Evolutionary conservation across 169 alveolate species (phyloP).

Genomic region (Cyclospora cayetanensis): DNA sequence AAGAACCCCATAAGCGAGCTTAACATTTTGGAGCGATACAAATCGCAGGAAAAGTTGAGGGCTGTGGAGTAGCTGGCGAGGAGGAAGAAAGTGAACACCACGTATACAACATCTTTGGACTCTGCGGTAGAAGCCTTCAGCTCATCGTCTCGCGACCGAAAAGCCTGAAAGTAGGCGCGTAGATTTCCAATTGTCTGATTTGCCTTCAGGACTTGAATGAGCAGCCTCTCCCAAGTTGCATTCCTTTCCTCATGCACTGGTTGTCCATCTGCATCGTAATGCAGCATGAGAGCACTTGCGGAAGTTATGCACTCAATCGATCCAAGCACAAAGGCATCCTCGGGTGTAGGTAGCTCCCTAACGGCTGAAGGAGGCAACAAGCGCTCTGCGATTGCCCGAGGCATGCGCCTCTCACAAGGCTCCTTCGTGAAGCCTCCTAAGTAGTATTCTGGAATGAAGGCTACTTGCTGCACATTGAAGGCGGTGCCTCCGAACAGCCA

Average conservation of each 20-base stretch:
- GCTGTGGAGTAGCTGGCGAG: conserved; percentile 77
- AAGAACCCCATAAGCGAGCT: conserved; percentile 81
- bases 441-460: conserved; percentile 79
- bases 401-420: conserved; percentile 77
- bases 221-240: conserved; percentile 79
- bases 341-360: conserved; percentile 44
- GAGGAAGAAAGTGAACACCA: conserved; percentile 79
- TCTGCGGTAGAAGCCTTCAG: conserved; percentile 79
- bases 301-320: conserved; percentile 77
- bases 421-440: conserved; percentile 76
- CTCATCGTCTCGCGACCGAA: conserved; percentile 81
- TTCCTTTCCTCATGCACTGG: conserved; percentile 76
- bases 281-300: conserved; percentile 77
- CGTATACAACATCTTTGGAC: conserved; percentile 78
- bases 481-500: conserved; percentile 80
- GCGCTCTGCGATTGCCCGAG: conserved; percentile 73
- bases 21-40: conserved; percentile 70
- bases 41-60: conserved; percentile 80
- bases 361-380: conserved; percentile 73
- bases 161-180: conserved; percentile 77
- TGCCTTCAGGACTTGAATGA: conserved; percentile 77
- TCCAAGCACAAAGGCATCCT: conserved; percentile 75
- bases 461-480: conserved; percentile 78
- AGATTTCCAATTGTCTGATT: conserved; percentile 78
- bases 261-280: conserved; percentile 77